Percentiles rank a stretch among this genome's conserved stretches.
Evolutionary conservation across 345 rosid species (phyloP).

Genomic region (Populus simonii): DNA sequence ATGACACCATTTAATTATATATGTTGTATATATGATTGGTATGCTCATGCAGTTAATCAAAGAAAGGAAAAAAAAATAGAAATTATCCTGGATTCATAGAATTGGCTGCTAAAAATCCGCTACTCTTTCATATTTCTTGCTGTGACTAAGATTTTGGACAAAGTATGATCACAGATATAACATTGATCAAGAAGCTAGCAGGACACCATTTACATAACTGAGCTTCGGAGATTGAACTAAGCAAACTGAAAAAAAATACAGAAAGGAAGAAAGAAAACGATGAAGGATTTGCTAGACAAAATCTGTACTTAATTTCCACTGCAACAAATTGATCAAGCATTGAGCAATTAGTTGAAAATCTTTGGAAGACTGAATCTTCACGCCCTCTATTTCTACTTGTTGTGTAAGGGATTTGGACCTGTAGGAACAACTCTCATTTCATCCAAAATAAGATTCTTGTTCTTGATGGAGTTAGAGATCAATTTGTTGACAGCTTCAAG

Average conservation of each 20-base stretch:
- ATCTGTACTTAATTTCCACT: too few species aligned
- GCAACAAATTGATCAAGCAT: background rate
- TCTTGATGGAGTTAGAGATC: slow-evolving; percentile 11
- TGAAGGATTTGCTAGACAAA: too few species aligned
- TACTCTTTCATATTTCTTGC: background rate
- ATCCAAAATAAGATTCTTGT: slow-evolving; percentile 5
- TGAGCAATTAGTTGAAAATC: background rate
- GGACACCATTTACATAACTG: background rate
- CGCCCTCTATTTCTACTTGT: slow-evolving; percentile 12
- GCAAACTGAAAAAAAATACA: background rate
- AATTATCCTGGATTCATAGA: background rate
- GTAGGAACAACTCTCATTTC: slow-evolving; percentile 33
- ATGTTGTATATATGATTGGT: too few species aligned
- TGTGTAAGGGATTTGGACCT: slow-evolving; percentile 39
- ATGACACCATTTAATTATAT: background rate
- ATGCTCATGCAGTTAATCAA: background rate
- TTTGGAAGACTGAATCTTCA: background rate
- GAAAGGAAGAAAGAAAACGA: background rate
- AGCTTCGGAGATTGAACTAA: background rate
- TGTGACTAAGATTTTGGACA: background rate
- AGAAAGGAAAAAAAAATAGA: background rate
- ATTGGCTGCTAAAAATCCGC: background rate
- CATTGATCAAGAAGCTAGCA: background rate
- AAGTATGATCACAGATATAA: background rate
- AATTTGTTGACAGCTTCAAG: background rate